Evolutionary conservation across 805 yeast genomes (phyloP).

Genomic region (Scheffersomyces lignosus): DNA sequence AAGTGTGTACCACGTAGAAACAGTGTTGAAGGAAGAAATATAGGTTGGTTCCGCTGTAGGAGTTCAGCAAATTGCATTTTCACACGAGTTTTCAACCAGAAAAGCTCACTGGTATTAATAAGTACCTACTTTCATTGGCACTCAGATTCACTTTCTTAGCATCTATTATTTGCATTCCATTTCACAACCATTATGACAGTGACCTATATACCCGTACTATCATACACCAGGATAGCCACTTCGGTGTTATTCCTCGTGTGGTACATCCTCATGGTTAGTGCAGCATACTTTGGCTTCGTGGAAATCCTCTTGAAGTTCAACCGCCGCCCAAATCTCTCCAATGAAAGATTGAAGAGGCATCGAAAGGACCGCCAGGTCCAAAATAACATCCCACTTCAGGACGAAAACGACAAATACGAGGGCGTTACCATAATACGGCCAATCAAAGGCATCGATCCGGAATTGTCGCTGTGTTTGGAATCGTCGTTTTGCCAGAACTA

Average conservation of each 20-base stretch:
- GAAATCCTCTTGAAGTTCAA: conserved; percentile 36
- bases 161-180: no score
- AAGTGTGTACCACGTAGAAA: no score
- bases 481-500: conserved; percentile 69
- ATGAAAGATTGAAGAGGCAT: conserved; percentile 7
- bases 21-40: no score
- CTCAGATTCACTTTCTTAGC: no score
- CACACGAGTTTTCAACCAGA: no score
- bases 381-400: neutral
- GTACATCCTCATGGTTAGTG: conserved; percentile 38
- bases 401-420: conserved; percentile 16
- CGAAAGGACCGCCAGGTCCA: neutral
- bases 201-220: conserved; percentile 1
- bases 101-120: no score
- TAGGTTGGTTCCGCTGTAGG: no score
- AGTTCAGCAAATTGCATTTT: no score
- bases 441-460: conserved; percentile 80
- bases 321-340: conserved; percentile 18
- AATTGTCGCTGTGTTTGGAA: conserved; percentile 63
- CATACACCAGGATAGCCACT: conserved; percentile 7
- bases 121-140: no score
- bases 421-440: conserved; percentile 79
- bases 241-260: conserved; percentile 27
- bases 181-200: conserved; percentile 1
- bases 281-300: conserved; percentile 40